Evolutionary conservation across 2,329 filamentous ascomycete species (phyloP).

Genomic region (Fusarium anguioides): DNA sequence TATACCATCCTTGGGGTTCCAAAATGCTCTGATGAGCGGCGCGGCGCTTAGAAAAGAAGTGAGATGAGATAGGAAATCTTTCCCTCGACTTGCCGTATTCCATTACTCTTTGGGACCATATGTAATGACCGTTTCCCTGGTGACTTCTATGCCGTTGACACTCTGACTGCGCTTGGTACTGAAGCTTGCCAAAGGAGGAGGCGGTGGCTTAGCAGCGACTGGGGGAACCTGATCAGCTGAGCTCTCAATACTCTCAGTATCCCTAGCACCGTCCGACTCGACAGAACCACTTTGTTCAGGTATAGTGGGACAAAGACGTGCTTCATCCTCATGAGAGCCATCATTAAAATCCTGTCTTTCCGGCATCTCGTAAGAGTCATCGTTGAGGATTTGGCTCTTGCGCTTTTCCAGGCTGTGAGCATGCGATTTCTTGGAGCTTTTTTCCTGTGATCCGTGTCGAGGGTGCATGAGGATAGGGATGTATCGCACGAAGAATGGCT

Average conservation of each 20-base stretch:
- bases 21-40: slow-evolving; percentile 26
- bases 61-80: not conserved
- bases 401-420: slow-evolving; percentile 32
- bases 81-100: not conserved
- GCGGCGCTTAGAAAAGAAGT: slow-evolving; percentile 3
- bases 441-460: slow-evolving; percentile 40
- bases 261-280: slow-evolving; percentile 27
- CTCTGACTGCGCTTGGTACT: slow-evolving; percentile 28
- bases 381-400: slow-evolving; percentile 28
- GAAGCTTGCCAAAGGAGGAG: slow-evolving; percentile 35
- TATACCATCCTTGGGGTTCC: not conserved
- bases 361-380: slow-evolving; percentile 41
- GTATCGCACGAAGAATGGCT: slow-evolving; percentile 57
- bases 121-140: slow-evolving; percentile 41
- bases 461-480: slow-evolving; percentile 43
- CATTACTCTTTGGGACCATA: slow-evolving; percentile 32
- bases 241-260: slow-evolving; percentile 41
- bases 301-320: slow-evolving; percentile 31
- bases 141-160: slow-evolving; percentile 40
- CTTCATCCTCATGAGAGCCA: slow-evolving; percentile 41
- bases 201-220: slow-evolving; percentile 21
- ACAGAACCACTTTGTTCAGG: slow-evolving; percentile 11
- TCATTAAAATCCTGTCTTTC: slow-evolving; percentile 30
- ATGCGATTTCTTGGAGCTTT: slow-evolving; percentile 24
- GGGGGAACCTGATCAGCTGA: slow-evolving; percentile 23